phyloP scores from a whole-genome alignment of 2,329 filamentous ascomycete genomes.

The Dactylonectria estremocensis region DNA sequence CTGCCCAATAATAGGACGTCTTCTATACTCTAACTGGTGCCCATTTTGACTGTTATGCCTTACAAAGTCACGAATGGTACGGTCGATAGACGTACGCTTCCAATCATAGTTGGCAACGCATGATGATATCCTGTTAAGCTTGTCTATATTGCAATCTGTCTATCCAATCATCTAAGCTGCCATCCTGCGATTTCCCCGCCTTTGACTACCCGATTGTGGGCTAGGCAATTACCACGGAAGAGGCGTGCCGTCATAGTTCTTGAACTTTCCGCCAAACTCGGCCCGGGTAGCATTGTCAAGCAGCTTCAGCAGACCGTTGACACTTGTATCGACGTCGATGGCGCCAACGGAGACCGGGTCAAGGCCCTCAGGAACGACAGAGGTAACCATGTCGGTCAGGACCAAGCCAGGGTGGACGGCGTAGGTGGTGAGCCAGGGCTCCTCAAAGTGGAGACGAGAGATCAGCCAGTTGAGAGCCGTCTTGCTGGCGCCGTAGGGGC shows the following conservation, averaged over 20 bases:
- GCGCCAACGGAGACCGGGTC: background rate
- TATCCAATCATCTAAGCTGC: background rate
- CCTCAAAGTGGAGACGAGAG: slow-evolving; percentile 39
- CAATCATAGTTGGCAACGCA: background rate
- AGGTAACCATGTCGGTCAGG: background rate
- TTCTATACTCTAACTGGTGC: too few species aligned
- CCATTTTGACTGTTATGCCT: too few species aligned
- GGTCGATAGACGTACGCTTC: background rate
- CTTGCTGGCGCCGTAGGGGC: slow-evolving; percentile 33
- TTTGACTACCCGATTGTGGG: background rate
- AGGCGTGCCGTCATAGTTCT: background rate
- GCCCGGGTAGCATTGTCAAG: background rate
- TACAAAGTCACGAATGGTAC: too few species aligned
- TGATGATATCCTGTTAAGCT: background rate
- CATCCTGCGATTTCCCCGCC: background rate
- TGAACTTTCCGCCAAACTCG: background rate
- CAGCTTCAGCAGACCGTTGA: background rate
- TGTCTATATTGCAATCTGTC: background rate
- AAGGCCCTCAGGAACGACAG: background rate
- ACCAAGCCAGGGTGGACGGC: slow-evolving; percentile 29
- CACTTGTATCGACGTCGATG: background rate
- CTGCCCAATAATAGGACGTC: too few species aligned
- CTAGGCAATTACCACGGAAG: background rate
- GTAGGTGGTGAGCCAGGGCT: slow-evolving; percentile 42
- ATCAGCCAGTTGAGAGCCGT: slow-evolving; percentile 36